Evolutionary conservation across 176 grass and related monocot species (phyloP).

Genomic region (Phyllostachys edulis): DNA sequence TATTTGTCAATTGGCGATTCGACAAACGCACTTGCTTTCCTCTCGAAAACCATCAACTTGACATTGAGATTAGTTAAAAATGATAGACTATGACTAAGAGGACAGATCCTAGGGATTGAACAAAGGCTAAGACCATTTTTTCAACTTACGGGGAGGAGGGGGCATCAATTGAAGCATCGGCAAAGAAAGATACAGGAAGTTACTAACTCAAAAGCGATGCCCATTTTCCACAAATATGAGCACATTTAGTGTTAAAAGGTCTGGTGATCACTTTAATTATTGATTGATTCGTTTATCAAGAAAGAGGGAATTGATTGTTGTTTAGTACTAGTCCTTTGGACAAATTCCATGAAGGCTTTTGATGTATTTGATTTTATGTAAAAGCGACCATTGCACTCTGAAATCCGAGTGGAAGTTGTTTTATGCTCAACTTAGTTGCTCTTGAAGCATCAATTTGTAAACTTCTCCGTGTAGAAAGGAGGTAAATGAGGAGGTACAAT

Average conservation of each 20-base stretch:
- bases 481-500: neutral
- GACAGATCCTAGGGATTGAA: neutral
- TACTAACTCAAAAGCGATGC: neutral
- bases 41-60: neutral
- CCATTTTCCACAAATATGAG: neutral
- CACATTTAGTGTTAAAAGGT: neutral
- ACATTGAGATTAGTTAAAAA: neutral
- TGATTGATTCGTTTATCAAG: neutral
- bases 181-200: neutral
- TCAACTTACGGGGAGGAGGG: neutral
- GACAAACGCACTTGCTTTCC: neutral
- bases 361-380: neutral
- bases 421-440: neutral
- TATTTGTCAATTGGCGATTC: neutral
- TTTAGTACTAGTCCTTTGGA: neutral
- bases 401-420: conserved; percentile 1
- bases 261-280: neutral
- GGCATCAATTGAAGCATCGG: neutral
- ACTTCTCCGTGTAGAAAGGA: conserved; percentile 7
- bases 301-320: neutral
- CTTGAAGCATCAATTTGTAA: neutral
- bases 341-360: neutral
- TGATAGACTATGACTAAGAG: neutral
- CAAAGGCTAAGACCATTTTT: neutral
- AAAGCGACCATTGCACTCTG: neutral